Percentiles rank a stretch among this genome's conserved stretches.
Conservation (phyloP, 805 yeast species). For the Hermanozyma aechmeae region DNA sequence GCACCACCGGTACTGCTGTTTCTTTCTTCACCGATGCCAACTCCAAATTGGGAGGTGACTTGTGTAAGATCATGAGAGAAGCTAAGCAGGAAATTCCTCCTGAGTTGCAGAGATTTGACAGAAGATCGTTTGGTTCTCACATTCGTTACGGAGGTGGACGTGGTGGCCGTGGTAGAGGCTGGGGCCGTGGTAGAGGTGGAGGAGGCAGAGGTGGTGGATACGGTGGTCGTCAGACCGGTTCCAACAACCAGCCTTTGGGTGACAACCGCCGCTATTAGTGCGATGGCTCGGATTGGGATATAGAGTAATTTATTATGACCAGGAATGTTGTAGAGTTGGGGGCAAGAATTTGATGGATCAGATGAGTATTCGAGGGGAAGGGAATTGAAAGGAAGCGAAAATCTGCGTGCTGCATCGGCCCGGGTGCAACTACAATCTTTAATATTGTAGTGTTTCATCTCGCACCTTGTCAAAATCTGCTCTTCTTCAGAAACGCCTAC, state of each 20-base stretch:
- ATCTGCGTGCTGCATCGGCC: too few relatives aligned
- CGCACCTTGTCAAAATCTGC: too few relatives aligned
- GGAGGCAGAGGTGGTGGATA: constrained; percentile 42
- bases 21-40: constrained; percentile 88
- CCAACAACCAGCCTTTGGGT: constrained; percentile 44
- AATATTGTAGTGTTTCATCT: too few relatives aligned
- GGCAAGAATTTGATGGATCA: too few relatives aligned
- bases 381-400: too few relatives aligned
- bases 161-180: constrained; percentile 46
- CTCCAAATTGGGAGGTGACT: constrained; percentile 81
- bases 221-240: constrained; percentile 38
- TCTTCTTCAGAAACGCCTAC: too few relatives aligned
- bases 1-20: constrained; percentile 90
- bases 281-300: background rate
- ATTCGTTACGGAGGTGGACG: constrained; percentile 41
- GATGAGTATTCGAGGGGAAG: too few relatives aligned
- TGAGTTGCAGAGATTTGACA: constrained; percentile 59
- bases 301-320: background rate
- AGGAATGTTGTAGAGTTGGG: background rate
- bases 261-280: constrained; percentile 36
- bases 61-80: constrained; percentile 84
- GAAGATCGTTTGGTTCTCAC: constrained; percentile 57
- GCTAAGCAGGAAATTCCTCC: constrained; percentile 89
- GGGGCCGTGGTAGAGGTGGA: constrained; percentile 33
- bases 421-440: too few relatives aligned